Conservation (phyloP, 1,139 yeast genomes). For the Protomyces macrosporus region DNA sequence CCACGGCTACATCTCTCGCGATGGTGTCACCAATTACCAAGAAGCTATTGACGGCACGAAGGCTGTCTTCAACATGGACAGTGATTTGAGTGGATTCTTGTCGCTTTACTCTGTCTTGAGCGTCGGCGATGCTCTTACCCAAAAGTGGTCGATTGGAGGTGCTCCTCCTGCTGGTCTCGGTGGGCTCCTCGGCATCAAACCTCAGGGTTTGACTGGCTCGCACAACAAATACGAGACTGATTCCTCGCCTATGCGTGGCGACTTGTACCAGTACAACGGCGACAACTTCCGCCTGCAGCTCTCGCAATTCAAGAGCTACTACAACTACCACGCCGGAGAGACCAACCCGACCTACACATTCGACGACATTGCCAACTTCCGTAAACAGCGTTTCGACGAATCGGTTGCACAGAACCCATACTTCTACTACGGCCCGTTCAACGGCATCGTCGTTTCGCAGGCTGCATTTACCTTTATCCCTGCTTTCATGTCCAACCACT, state of each 20-base stretch:
- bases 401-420: constrained; percentile 10
- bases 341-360: constrained; percentile 4
- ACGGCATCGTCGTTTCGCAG: constrained; percentile 15
- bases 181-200: background rate
- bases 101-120: constrained; percentile 7
- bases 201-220: constrained; percentile 15
- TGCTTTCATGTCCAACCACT: constrained; percentile 27
- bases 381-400: constrained; percentile 12
- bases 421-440: constrained; percentile 21
- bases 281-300: constrained; percentile 13
- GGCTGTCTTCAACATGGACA: constrained; percentile 20
- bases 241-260: constrained; percentile 21
- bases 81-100: constrained; percentile 18
- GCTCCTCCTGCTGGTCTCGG: constrained; percentile 7
- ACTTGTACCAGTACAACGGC: constrained; percentile 17
- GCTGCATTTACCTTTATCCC: constrained; percentile 23
- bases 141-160: constrained; percentile 18
- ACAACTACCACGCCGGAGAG: constrained; percentile 10
- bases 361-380: constrained; percentile 8
- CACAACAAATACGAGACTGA: constrained; percentile 26
- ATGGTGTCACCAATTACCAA: constrained; percentile 11
- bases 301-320: constrained; percentile 14
- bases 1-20: constrained; percentile 15
- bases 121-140: constrained; percentile 9
- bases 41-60: constrained; percentile 20